Evolutionary conservation across 768 basidiomycete species (phyloP).

Genomic region (Tylopilus balloui): DNA sequence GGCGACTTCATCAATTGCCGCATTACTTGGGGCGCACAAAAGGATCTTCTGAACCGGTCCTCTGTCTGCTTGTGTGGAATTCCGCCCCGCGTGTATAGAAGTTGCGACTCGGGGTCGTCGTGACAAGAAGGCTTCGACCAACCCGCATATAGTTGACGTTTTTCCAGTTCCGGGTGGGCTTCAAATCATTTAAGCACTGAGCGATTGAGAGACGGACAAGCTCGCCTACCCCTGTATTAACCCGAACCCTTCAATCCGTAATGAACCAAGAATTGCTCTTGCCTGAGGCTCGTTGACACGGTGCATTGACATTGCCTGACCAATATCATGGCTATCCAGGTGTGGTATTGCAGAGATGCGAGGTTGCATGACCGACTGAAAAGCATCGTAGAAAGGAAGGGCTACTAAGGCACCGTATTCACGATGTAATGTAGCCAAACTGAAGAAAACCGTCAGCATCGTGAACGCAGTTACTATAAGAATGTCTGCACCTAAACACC

Average conservation of each 20-base stretch:
- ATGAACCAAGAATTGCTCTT: conserved; percentile 73
- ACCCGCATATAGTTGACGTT: conserved; percentile 93
- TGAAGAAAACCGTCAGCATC: conserved; percentile 31
- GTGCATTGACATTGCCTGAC: conserved; percentile 62
- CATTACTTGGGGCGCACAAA: conserved; percentile 96
- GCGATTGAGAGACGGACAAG: neutral
- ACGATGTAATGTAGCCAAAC: conserved; percentile 85
- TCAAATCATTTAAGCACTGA: conserved; percentile 27
- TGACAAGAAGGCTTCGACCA: conserved; percentile 80
- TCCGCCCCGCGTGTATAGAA: conserved; percentile 46
- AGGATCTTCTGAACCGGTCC: conserved; percentile 65
- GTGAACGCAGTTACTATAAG: neutral
- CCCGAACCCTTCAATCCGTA: conserved; percentile 71
- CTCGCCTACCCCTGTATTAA: conserved; percentile 88
- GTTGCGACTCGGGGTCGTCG: conserved; percentile 48
- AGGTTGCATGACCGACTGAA: conserved; percentile 65
- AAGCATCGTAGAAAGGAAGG: conserved; percentile 78
- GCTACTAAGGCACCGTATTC: conserved; percentile 87
- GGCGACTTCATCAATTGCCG: conserved; percentile 96
- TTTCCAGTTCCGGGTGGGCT: conserved; percentile 97
- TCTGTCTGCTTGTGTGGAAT: conserved; percentile 37
- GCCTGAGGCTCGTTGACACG: conserved; percentile 94
- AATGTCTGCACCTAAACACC: conserved; percentile 62
- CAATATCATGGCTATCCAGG: conserved; percentile 49
- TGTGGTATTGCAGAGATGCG: conserved; percentile 44